Evolutionary conservation across 2,329 filamentous ascomycete species (phyloP).

Genomic region (Chaetothyriales sp.): DNA sequence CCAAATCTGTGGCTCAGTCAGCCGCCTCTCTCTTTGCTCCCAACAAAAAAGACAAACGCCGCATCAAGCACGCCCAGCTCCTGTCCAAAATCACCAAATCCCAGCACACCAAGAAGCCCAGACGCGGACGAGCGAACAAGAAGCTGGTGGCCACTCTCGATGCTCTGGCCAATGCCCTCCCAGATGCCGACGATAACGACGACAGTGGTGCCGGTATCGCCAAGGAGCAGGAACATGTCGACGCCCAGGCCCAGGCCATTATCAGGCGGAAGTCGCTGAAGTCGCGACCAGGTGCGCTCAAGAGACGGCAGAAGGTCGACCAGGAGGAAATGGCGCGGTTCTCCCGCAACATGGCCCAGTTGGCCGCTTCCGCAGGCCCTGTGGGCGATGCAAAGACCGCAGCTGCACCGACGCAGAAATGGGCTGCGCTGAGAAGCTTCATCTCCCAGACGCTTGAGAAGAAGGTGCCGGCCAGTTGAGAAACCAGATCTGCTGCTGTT

Average conservation of each 20-base stretch:
- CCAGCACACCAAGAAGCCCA: constrained; percentile 30
- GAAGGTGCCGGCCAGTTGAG: constrained; percentile 22
- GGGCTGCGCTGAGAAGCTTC: constrained; percentile 68
- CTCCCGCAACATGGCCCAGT: constrained; percentile 62
- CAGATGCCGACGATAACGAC: constrained; percentile 40
- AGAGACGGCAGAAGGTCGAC: constrained; percentile 67
- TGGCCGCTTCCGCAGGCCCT: constrained; percentile 32
- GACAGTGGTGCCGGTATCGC: constrained; percentile 28
- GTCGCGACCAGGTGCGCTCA: constrained; percentile 63
- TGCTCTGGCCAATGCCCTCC: constrained; percentile 65
- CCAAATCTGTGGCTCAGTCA: background rate
- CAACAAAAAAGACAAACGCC: constrained; percentile 69
- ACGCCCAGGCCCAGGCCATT: constrained; percentile 32
- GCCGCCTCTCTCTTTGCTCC: constrained; percentile 39
- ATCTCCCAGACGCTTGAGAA: constrained; percentile 82
- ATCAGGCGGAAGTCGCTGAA: constrained; percentile 61
- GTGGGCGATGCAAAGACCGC: constrained; percentile 7
- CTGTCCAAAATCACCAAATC: constrained; percentile 59
- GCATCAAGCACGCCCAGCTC: constrained; percentile 67
- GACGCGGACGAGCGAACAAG: constrained; percentile 53
- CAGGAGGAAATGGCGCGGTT: constrained; percentile 71
- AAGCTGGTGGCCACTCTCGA: constrained; percentile 65
- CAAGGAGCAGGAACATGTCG: constrained; percentile 28
- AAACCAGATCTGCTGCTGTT: too few species aligned
- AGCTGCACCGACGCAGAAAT: constrained; percentile 42